Conservation (phyloP, 129 eudicot genomes). For the Chrysanthemum makinoi region DNA sequence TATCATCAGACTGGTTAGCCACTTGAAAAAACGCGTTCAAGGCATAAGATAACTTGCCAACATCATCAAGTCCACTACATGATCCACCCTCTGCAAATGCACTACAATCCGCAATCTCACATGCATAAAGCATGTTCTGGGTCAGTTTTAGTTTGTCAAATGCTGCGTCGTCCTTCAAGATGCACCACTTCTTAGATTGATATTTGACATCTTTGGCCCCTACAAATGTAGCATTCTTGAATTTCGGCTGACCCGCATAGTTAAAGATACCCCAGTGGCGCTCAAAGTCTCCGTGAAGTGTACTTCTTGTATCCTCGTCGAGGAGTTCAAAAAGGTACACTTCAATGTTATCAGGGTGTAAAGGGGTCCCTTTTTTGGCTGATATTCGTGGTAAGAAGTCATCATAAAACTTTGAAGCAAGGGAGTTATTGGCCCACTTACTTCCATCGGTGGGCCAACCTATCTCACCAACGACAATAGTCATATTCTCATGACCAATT, state of each 20-base stretch:
- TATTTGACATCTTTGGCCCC: conserved; percentile 49
- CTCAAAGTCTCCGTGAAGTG: conserved; percentile 54
- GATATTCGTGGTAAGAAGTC: conserved; percentile 46
- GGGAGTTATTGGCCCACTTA: conserved; percentile 30
- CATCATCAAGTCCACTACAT: conserved; percentile 25
- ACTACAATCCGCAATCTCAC: conserved; percentile 51
- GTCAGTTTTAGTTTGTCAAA: conserved; percentile 14
- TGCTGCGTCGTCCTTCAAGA: conserved; percentile 25
- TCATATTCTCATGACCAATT: conserved; percentile 36
- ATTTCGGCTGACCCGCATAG: conserved; percentile 66
- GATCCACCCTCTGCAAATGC: conserved; percentile 33
- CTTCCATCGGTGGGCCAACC: conserved; percentile 83
- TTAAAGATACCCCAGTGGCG: conserved; percentile 66
- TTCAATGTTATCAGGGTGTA: conserved; percentile 33
- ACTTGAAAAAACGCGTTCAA: conserved; percentile 53
- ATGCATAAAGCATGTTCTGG: conserved; percentile 31
- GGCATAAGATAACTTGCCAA: conserved; percentile 48
- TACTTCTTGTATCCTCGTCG: conserved; percentile 56
- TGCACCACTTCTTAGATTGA: conserved; percentile 54
- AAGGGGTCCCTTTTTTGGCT: conserved; percentile 49
- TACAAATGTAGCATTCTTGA: conserved; percentile 33
- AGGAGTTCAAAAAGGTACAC: conserved; percentile 53
- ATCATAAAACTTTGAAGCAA: conserved; percentile 48
- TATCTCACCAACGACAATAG: conserved; percentile 53
- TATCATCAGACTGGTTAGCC: conserved; percentile 39